phyloP scores from a whole-genome alignment of 1,139 yeast genomes.

The Hanseniaspora uvarum region DNA sequence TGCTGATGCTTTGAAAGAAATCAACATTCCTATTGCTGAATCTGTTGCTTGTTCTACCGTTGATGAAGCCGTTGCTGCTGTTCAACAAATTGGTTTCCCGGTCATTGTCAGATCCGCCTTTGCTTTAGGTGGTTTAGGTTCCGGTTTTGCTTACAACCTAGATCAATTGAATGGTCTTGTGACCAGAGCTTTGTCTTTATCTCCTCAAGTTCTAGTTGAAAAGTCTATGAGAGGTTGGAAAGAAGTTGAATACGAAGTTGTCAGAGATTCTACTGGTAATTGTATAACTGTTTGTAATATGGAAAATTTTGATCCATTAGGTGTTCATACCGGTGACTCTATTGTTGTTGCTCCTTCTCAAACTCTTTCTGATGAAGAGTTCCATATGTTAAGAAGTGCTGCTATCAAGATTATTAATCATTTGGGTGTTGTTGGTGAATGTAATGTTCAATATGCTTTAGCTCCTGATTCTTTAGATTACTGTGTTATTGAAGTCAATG shows the following conservation, averaged over 20 bases:
- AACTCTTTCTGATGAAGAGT: conserved; percentile 91
- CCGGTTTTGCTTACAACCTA: conserved; percentile 84
- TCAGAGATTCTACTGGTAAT: conserved; percentile 89
- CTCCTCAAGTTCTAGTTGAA: conserved; percentile 94
- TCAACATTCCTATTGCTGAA: conserved; percentile 89
- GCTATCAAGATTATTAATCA: conserved; percentile 96
- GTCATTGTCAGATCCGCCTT: conserved; percentile 96
- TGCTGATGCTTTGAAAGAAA: conserved; percentile 88
- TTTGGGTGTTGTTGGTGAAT: conserved; percentile 97
- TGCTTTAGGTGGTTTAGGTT: conserved; percentile 95
- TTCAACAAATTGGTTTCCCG: conserved; percentile 80
- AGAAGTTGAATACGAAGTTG: conserved; percentile 97
- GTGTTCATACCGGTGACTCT: conserved; percentile 97
- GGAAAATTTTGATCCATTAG: conserved; percentile 98
- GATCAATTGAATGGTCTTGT: conserved; percentile 77
- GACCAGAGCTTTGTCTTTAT: conserved; percentile 74
- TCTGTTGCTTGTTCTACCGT: conserved; percentile 89
- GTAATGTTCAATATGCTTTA: conserved; percentile 94
- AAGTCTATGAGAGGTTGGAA: conserved; percentile 98
- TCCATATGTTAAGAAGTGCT: conserved; percentile 94
- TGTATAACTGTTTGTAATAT: conserved; percentile 98
- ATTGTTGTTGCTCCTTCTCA: conserved; percentile 98
- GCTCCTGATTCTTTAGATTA: conserved; percentile 92
- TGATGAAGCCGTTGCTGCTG: conserved; percentile 86
- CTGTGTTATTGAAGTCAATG: conserved; percentile 95